Evolutionary conservation across 2,329 filamentous ascomycete species (phyloP).

Genomic region (Cladobotryum protrusum): DNA sequence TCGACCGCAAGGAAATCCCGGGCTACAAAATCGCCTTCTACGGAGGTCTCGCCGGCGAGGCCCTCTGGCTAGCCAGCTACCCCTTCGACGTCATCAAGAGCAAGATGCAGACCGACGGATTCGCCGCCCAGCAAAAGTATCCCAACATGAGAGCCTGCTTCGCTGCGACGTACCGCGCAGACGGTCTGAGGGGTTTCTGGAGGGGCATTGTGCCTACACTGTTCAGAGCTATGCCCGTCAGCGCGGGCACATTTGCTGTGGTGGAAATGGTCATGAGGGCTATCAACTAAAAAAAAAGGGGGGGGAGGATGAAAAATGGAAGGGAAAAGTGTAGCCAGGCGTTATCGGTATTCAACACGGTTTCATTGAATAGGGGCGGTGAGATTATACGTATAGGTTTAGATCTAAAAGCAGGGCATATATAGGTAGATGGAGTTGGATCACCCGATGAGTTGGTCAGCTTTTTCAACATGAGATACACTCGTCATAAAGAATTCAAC

Average conservation of each 20-base stretch:
- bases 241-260: conserved; percentile 93
- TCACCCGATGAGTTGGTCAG: too few species aligned
- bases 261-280: conserved; percentile 61
- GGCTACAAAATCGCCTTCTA: conserved; percentile 85
- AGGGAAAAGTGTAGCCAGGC: background rate
- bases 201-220: conserved; percentile 87
- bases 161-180: conserved; percentile 67
- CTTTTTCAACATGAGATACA: too few species aligned
- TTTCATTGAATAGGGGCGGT: background rate
- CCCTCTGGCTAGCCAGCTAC: conserved; percentile 87
- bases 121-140: conserved; percentile 66
- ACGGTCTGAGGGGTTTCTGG: conserved; percentile 85
- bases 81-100: conserved; percentile 97
- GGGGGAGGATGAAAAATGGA: background rate
- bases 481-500: too few species aligned
- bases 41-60: conserved; percentile 89
- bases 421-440: too few species aligned
- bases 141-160: conserved; percentile 85
- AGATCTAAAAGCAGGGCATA: background rate
- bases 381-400: background rate
- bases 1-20: conserved; percentile 71
- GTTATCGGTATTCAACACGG: background rate
- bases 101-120: conserved; percentile 98
- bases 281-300: conserved; percentile 37
- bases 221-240: conserved; percentile 93